Conservation (phyloP, 371 early-diverging fungal genomes). For the Mucor lusitanicus region DNA sequence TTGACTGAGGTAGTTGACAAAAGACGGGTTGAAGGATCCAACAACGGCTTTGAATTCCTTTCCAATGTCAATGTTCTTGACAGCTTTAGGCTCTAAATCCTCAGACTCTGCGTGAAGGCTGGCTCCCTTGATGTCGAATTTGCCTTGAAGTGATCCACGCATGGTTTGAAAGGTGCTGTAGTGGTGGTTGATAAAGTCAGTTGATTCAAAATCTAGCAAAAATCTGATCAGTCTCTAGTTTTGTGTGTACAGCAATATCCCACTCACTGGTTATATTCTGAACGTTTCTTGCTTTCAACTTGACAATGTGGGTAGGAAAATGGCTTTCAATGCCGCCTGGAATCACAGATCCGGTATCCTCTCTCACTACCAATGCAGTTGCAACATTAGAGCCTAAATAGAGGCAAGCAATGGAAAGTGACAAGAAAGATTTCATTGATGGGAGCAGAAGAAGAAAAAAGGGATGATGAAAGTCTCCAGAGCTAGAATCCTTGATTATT, state of each 20-base stretch:
- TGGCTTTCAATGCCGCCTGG: neutral
- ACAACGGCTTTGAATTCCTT: constrained; percentile 14
- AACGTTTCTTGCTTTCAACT: constrained; percentile 15
- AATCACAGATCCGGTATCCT: neutral
- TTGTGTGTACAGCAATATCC: neutral
- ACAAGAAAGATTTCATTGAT: constrained; percentile 7
- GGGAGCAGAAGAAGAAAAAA: neutral
- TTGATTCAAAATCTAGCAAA: constrained; percentile 16
- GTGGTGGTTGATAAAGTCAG: constrained; percentile 18
- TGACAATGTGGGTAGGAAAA: constrained; percentile 23
- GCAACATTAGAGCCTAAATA: neutral
- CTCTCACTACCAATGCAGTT: neutral
- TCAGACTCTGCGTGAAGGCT: neutral
- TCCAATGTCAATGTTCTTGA: constrained; percentile 18
- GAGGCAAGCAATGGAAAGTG: constrained; percentile 9
- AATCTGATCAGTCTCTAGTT: neutral
- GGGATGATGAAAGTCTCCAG: neutral
- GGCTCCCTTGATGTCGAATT: constrained; percentile 1
- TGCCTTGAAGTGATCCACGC: constrained; percentile 8
- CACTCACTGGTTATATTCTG: constrained; percentile 9
- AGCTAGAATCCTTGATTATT: neutral
- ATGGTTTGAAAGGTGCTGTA: constrained; percentile 15
- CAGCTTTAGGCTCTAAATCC: neutral
- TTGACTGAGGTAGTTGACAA: constrained; percentile 32
- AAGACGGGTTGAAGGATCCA: constrained; percentile 26